Evolutionary conservation across 331 rosid genomes (phyloP).

Genomic region (Acacia pycnantha): DNA sequence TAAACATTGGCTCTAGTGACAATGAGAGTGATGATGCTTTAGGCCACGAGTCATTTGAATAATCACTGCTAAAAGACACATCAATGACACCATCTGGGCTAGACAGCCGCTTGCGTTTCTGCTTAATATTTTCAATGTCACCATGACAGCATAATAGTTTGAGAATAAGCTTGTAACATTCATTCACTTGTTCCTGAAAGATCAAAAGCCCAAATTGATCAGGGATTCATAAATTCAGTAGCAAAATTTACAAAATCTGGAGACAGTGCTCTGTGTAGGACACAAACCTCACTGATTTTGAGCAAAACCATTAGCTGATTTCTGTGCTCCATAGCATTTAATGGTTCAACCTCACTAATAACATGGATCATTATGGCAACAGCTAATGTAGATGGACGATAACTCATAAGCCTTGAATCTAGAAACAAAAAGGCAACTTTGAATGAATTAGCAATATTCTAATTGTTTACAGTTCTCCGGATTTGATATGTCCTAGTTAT

Average conservation of each 20-base stretch:
- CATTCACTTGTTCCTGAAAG: constrained; percentile 62
- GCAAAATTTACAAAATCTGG: constrained; percentile 1
- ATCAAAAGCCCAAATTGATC: constrained; percentile 20
- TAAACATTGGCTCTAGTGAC: constrained; percentile 56
- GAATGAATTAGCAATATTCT: not conserved
- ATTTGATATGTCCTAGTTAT: constrained; percentile 8
- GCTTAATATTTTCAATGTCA: constrained; percentile 34
- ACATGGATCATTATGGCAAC: constrained; percentile 85
- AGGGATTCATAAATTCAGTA: constrained; percentile 4
- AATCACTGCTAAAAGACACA: constrained; percentile 70
- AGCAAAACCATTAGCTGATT: constrained; percentile 69
- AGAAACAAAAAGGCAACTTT: constrained; percentile 23
- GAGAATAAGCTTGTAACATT: constrained; percentile 70
- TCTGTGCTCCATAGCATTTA: constrained; percentile 58
- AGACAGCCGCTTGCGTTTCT: constrained; percentile 53
- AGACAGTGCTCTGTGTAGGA: constrained; percentile 2
- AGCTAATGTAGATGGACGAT: constrained; percentile 80
- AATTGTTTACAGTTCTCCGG: not conserved
- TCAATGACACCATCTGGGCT: constrained; percentile 75
- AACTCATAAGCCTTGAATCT: constrained; percentile 70
- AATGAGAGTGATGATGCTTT: constrained; percentile 34
- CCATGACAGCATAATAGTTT: constrained; percentile 43
- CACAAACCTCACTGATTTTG: constrained; percentile 68
- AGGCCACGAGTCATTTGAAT: constrained; percentile 71
- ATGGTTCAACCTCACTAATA: constrained; percentile 68